Base-by-base conservation (phyloP, 306 rosid genomes). In the Trichosanthes truncata region DNA sequence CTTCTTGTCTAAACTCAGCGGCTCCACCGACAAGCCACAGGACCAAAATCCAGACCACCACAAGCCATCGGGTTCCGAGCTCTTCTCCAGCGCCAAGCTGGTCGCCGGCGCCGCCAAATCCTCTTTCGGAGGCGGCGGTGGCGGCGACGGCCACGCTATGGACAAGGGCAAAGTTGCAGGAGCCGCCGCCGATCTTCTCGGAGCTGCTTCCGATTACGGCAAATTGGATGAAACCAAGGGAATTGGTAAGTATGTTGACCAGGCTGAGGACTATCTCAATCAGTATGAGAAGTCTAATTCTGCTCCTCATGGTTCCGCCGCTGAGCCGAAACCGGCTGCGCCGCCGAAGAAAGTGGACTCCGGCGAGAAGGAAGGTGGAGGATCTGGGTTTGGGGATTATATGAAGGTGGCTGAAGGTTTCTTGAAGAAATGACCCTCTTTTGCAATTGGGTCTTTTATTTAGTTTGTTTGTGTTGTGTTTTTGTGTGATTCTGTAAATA, bases 141-240 rank as follows among this genome's bases (percentile, higher is more conserved):
- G 35, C 3, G 55, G 21, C 13, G 65, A 29, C 1, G 33, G 33
- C 1, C 33, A 29, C 33, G 33, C 33, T 29, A 29, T 79, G 6
- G 81, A 79, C 52, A 79, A 79, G 38, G 76, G n/a, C 46, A 65
- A 53, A n/a, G 81, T 49, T 1, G 81, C 81, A 63, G 81, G 62
- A 15, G 81, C 76, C 0, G 17, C 76, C 14, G 81, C 62, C 1
- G 75, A 79, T 18, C 81, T 79, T n/a, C 55, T 79, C 3, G 81
- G 75, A 1, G 81, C 81, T 1, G 81, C 62, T 35, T 79, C 81
- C 18, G 60, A 79, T 11, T 79, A 63, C 31, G 81, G 76, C 0
- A 79, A 79, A 59, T 59, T 79, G 14, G 65, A 79, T 35, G 49
- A 35, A 14, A 76, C 13, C 31, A n/a, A 49, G 21, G 62, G 81